Evolutionary conservation across 139 green algal genomes (phyloP).

Genomic region (Picochlorum sp.): DNA sequence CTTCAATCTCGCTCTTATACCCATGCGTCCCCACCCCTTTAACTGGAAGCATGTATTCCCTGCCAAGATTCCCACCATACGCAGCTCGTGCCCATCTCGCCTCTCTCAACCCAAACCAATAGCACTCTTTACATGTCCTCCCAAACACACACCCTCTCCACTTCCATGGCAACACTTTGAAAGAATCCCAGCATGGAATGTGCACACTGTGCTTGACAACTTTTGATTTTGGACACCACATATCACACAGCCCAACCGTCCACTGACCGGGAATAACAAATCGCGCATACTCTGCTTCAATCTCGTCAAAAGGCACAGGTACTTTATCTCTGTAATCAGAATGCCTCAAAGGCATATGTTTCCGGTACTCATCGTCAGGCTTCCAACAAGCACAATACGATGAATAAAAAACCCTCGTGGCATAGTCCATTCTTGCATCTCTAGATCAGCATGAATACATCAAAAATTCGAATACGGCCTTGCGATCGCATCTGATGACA

Average conservation of each 20-base stretch:
- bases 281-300: not conserved
- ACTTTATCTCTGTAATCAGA: constrained; percentile 21
- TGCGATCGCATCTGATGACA: too few species aligned
- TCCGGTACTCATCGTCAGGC: not conserved
- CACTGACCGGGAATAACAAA: constrained; percentile 22
- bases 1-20: constrained; percentile 30
- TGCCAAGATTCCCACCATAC: constrained; percentile 26
- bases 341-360: constrained; percentile 16
- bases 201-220: constrained; percentile 30
- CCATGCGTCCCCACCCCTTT: constrained; percentile 11
- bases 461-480: too few species aligned
- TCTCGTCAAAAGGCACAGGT: constrained; percentile 2
- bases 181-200: constrained; percentile 36
- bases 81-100: constrained; percentile 24
- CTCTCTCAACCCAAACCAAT: constrained; percentile 29
- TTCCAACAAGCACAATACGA: constrained; percentile 9
- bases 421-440: too few species aligned
- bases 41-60: constrained; percentile 29
- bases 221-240: constrained; percentile 28
- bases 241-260: constrained; percentile 30
- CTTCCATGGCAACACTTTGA: constrained; percentile 16
- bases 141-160: constrained; percentile 27
- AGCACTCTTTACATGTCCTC: constrained; percentile 22
- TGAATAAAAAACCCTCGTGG: not conserved
- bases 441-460: too few species aligned